Evolutionary conservation across 768 basidiomycete species (phyloP), one percentile per base, ranked within the genome.

Genomic region (Thelephora ganbajun): DNA sequence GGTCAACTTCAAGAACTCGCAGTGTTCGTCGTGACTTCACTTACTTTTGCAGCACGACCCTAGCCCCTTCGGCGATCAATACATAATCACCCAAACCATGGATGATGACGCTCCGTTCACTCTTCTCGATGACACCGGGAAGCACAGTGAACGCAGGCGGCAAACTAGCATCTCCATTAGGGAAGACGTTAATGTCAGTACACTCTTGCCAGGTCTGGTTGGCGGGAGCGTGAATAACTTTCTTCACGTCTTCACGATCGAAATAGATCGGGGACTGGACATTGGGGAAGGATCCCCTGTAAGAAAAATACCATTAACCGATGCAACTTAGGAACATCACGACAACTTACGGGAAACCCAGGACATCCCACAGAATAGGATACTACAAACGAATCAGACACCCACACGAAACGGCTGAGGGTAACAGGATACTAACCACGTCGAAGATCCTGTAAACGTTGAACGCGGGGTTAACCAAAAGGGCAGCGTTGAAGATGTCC

Each of bases 401-500:
- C 41, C 11, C 3, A 48, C 26, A 56, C n/a, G 54, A 9, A 33
- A 3, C 9, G 14, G 3, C 13, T 1, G 45, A 20, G 36, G 2
- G 7, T 37, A 33, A 5, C 12, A 52, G 23, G 33, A 9, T 5
- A 56, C 71, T 50, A 45, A 63, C 71, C 16, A 76, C 82, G 56
- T 85, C 83, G 61, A 83, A 82, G 47, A 87, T 82, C 18, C 80
- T 73, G 57, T 87, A 88, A 6, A 84, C 69, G 53, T 87, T 70
- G 65, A 87, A 88, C 0, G 79, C 83, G 0, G 84, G 85, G 54
- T 87, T 86, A 53, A 82, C 62, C 2, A 62, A 46, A 18, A 83
- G 52, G 0, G 84, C 76, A 0, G 73, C 79, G 16, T 77, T 61
- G 56, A 82, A 77, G 46, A 87, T 78, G 33, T 66, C 62, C 20